These are phyloP conservation scores for Ramaria rubella DNA, from an alignment of 768 basidiomycete species.

Conservation along the genomic window DNA sequence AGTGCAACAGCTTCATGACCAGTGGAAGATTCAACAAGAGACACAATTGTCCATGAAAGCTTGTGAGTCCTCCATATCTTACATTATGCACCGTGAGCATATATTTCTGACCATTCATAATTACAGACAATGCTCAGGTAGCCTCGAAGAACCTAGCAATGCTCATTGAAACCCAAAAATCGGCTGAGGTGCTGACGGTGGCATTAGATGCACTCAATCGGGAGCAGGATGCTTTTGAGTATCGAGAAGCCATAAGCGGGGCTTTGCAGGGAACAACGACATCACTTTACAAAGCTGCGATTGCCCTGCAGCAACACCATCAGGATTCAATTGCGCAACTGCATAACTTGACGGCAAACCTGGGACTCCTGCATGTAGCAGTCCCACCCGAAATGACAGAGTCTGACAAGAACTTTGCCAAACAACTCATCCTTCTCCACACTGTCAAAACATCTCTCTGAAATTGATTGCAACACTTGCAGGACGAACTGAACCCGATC, in stretches of 20 bases:
- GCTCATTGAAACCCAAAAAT: not conserved
- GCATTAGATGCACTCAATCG: not conserved
- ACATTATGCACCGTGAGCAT: not conserved
- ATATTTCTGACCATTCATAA: not conserved
- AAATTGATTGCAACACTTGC: no score
- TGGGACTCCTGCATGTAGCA: no score
- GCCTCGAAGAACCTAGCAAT: not conserved
- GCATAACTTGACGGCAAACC: no score
- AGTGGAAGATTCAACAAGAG: not conserved
- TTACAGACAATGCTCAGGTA: not conserved
- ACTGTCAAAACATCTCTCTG: no score
- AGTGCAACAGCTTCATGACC: not conserved
- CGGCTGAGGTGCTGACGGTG: not conserved
- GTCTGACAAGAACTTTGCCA: no score
- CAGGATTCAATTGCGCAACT: not conserved
- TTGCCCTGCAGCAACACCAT: not conserved
- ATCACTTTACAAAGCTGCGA: not conserved
- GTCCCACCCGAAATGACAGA: no score
- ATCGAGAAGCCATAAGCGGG: not conserved
- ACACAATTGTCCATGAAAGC: no score
- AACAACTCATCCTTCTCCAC: not conserved
- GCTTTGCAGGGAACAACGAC: not conserved
- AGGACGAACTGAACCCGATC: no score
- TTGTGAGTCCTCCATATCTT: not conserved
- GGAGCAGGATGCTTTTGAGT: not conserved